phyloP scores from a whole-genome alignment of 176 grass and related monocot species.

The Avena sativa region DNA sequence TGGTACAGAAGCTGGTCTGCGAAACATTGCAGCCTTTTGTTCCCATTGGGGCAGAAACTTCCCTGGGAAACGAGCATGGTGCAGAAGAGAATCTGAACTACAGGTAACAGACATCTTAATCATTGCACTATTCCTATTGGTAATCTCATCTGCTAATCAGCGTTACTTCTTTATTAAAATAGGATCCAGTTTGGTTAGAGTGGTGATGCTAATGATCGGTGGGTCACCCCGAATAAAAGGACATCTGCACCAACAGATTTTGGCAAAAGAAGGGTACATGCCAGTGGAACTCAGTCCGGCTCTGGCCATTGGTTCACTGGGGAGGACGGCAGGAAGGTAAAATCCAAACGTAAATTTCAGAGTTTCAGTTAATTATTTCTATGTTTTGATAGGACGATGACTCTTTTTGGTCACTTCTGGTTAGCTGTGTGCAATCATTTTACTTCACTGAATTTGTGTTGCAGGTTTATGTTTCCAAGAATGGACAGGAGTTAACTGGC shows the following conservation, averaged over 20 bases:
- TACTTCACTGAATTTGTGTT: conserved; percentile 42
- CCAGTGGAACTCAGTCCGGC: conserved; percentile 60
- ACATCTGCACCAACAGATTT: conserved; percentile 59
- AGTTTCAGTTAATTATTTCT: conserved; percentile 13
- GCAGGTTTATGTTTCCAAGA: conserved; percentile 87
- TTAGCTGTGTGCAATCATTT: conserved; percentile 31
- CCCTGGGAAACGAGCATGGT: conserved; percentile 41
- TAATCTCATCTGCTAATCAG: conserved; percentile 24
- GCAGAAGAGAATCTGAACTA: conserved; percentile 47
- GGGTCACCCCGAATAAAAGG: conserved; percentile 47
- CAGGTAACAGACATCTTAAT: conserved; percentile 42
- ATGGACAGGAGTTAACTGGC: conserved; percentile 76
- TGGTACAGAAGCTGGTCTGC: conserved; percentile 58
- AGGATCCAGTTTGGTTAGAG: conserved; percentile 47
- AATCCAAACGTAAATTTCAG: background rate
- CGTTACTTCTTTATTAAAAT: conserved; percentile 18
- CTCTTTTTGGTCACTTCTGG: conserved; percentile 3
- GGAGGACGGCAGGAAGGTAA: conserved; percentile 76
- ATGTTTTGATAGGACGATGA: background rate
- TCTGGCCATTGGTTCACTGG: conserved; percentile 91
- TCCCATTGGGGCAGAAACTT: conserved; percentile 58
- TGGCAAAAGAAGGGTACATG: conserved; percentile 72
- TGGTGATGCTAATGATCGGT: conserved; percentile 35
- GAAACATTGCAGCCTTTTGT: conserved; percentile 62
- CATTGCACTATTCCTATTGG: background rate